Base-by-base conservation (phyloP, 495 filamentous ascomycete genomes). In the Aspergillus sclerotioniger region DNA sequence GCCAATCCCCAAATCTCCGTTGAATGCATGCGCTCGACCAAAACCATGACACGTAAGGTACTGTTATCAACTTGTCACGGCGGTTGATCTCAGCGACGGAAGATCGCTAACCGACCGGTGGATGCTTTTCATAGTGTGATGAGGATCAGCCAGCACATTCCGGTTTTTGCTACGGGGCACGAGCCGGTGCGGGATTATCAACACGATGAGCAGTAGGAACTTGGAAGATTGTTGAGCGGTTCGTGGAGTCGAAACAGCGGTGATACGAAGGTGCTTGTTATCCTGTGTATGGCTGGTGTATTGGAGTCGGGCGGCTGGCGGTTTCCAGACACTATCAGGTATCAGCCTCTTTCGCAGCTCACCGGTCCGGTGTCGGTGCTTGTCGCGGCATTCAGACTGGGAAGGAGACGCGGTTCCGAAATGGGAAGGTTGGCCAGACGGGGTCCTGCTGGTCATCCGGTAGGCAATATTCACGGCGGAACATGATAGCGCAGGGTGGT, bases 1-100 rank as follows among this genome's bases (percentile, higher is more conserved):
- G 47, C 47, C 15, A 8, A 15, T 21, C n/a, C 47, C 31, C 47
- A 32, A 50, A 31, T 50, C 31, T 50, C 47, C 47, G 46, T 48
- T 35, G 33, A 12, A 13, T 25, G 25, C 25, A 25, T 25, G 37
- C 37, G 5, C n/a, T 15, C 21, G 25, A 8, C 20, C 25, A 5
- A 16, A 31, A 17, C 1, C 17, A 31, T 25, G 19, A 50, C 17
- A 32, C 47, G 28, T 49, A 50, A 32, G 7, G 47, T 37, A 37
- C 33, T 9, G 37, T 41, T 41, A n/a, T 41, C 37, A 41, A 41
- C 37, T 41, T 41, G 37, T 41, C 37, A 41, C 37, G 12, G n/a
- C 37, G 33, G 33, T 35, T 35, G 8, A 35, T 35, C 33, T 13
- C 33, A 35, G 2, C 2, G 37, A n/a, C 5, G 37, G 37, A 41